Evolutionary conservation across 2,329 filamentous ascomycete genomes (phyloP), one percentile per base, ranked within the genome.

Genomic region (Pseudocercospora eumusae): DNA sequence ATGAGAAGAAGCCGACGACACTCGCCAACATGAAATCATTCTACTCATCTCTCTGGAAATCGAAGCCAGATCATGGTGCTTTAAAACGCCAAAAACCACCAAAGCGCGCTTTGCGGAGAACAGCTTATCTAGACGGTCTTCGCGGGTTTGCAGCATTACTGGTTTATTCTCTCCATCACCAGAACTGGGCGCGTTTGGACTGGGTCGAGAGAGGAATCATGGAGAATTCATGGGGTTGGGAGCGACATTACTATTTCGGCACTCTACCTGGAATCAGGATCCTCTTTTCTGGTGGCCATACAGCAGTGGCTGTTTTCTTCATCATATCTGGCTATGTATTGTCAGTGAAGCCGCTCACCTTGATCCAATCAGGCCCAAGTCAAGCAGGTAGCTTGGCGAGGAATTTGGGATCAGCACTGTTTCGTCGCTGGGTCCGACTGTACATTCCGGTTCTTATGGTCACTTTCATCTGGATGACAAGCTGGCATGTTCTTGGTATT

Each of bases 101-200:
- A 27, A 50, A 50, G 21, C 20, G 15, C 7, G 21, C 3, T 5
- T 27, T 59, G n/a, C 58, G 81, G 3, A 75, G 77, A 18, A 86
- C 85, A 6, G 83, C 84, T 15, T 86, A 84, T 67, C 79, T 87
- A 13, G 87, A 90, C 67, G 87, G 87, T 13, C 75, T 90, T 7
- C 78, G 87, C 67, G 87, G 87, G 2, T 87, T 89, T 65, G 86
- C 86, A 5, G 85, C 87, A 2, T 79, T 90, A 28, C 71, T 88
- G n/a, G 87, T 90, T 15, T 89, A 88, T 72, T 78, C 82, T 67
- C 84, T 87, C 58, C 84, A 88, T 71, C 81, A 87, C 72, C 74
- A 83, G 65, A 58, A 69, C 4, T 86, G 84, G 84, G 80, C 79
- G 49, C 86, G 84, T 71, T 76, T 71, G 60, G 74, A 72, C 27